A percentile compares a stretch with the other conserved stretches of the same genome.
Evolutionary conservation across 441 rosid species (phyloP).

Genomic region (Eruca vesicaria): DNA sequence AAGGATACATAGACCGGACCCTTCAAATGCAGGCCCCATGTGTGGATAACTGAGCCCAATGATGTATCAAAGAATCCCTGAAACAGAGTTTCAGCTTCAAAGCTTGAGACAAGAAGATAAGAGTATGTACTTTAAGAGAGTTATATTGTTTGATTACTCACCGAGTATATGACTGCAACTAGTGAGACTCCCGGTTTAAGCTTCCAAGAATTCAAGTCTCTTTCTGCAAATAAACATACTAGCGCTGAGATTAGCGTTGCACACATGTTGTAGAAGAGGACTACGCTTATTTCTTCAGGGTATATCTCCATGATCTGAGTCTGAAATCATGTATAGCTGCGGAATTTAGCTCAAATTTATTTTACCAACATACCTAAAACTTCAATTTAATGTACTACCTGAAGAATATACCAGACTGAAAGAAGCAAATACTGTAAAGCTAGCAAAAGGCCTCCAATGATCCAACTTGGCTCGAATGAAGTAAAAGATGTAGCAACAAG

Average conservation of each 20-base stretch:
- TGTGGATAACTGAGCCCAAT: constrained; percentile 27
- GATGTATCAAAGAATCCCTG: constrained; percentile 19
- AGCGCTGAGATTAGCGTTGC: constrained; percentile 28
- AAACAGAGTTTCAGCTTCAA: not conserved
- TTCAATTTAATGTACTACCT: constrained; percentile 37
- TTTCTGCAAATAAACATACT: constrained; percentile 39
- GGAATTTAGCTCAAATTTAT: not conserved
- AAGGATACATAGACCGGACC: constrained; percentile 51
- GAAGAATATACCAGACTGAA: constrained; percentile 46
- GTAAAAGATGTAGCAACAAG: not conserved
- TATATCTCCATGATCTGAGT: constrained; percentile 51
- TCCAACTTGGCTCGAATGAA: constrained; percentile 38
- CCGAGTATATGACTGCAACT: constrained; percentile 37
- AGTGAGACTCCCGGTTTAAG: constrained; percentile 38
- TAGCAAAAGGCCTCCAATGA: constrained; percentile 46
- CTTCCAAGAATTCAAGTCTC: constrained; percentile 43
- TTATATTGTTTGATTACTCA: constrained; percentile 21
- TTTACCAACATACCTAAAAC: not conserved
- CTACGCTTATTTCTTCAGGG: constrained; percentile 50
- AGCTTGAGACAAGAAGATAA: not conserved
- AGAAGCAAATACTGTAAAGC: constrained; percentile 34
- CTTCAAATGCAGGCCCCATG: constrained; percentile 42
- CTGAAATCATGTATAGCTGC: constrained; percentile 26
- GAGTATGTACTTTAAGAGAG: not conserved
- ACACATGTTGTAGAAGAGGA: constrained; percentile 39